Conservation (phyloP, 2,329 filamentous ascomycete species). For the Nannizziopsis arthrosporioides region DNA sequence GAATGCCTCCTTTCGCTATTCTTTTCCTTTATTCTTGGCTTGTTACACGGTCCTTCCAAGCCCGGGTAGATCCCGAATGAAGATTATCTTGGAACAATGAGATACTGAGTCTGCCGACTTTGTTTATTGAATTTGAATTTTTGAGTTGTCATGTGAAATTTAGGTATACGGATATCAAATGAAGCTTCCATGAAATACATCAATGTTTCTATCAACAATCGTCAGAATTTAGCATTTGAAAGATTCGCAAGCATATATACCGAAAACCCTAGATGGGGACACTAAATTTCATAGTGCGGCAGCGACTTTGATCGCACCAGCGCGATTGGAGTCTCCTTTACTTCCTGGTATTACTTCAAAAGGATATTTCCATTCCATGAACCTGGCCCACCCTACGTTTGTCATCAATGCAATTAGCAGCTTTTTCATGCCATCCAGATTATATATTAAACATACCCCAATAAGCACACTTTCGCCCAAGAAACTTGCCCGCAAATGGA, state of each 20-base stretch:
- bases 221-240: not conserved
- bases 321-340: not conserved
- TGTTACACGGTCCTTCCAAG: not conserved
- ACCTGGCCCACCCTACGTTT: slow-evolving; percentile 67
- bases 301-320: not conserved
- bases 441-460: slow-evolving; percentile 54
- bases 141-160: not conserved
- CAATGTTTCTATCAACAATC: too few species aligned
- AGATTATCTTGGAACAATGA: too few species aligned
- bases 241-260: slow-evolving; percentile 1
- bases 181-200: not conserved
- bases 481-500: slow-evolving; percentile 86
- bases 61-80: too few species aligned
- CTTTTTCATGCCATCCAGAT: not conserved
- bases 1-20: not conserved
- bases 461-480: slow-evolving; percentile 88
- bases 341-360: slow-evolving; percentile 49
- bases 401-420: not conserved
- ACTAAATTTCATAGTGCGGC: slow-evolving; percentile 1
- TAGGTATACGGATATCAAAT: not conserved
- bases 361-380: slow-evolving; percentile 88
- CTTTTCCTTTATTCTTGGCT: not conserved
- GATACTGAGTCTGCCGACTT: too few species aligned
- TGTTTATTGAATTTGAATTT: not conserved
- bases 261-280: not conserved